Evolutionary conservation across 768 basidiomycete species (phyloP), one percentile per base, ranked within the genome.

Genomic region (Kwoniella mangroviensis): DNA sequence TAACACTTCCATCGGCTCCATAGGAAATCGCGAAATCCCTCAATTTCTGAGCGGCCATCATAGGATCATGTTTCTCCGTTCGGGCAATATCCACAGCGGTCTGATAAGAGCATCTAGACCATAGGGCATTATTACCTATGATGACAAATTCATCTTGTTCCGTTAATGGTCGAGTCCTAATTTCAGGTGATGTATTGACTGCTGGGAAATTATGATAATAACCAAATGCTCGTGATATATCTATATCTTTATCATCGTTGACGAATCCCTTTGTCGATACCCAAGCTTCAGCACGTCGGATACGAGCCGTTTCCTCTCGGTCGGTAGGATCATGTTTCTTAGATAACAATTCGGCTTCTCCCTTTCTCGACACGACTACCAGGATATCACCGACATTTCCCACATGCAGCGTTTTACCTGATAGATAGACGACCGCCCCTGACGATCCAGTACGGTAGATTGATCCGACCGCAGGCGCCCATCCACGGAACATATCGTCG

Each of bases 21-120:
- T 98, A 98, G 75, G 93, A 93, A 79, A 99, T 92, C 9, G 97
- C 94, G 72, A 98, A 92, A 81, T 99, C 97, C 58, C 97, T 88
- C 52, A 99, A 84, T 85, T 97, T 98, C 85, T 98, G 95, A 0
- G 97, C 93, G 4, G 97, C 97, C 78, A 94, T 89, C 90, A 91
- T 91, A 0, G 90, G 90, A 75, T 91, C 89, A 19, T 84, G 83
- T 45, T 87, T 83, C 76, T 91, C 91, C 7, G 88, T 88, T 49
- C 92, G 87, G 0, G 94, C 95, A 70, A 98, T 94, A 81, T 98
- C 96, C 65, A 98, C 94, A 1, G 97, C 96, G 0, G 92, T 96
- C 82, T 98, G 94, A 79, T 92, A 93, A 4, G 92, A 90, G 73
- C 98, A 91, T 73, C 89, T 92, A 74, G 95, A 91, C 97, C 97